Evolutionary conservation across 192 early-diverging fungal species (phyloP).

Genomic region (Backusella parvicylindrica): DNA sequence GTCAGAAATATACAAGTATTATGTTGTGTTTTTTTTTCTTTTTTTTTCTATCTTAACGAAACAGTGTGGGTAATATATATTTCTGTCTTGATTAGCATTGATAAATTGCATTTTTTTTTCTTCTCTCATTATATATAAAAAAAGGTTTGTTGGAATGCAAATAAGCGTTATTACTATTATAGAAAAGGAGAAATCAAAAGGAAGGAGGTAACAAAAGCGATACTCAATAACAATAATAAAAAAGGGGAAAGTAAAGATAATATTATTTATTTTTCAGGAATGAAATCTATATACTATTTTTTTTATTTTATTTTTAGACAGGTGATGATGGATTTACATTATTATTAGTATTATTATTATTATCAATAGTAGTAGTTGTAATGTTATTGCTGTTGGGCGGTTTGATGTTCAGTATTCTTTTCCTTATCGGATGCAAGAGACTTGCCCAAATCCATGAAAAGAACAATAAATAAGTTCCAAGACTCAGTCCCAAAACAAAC

Average conservation of each 20-base stretch:
- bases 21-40: too few species aligned
- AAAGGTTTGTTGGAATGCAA: neutral
- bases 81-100: neutral
- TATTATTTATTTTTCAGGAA: neutral
- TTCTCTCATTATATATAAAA: too few species aligned
- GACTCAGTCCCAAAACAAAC: neutral
- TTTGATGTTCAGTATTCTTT: neutral
- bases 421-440: conserved; percentile 13
- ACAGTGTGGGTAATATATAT: neutral
- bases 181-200: neutral
- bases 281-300: neutral
- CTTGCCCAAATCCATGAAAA: conserved; percentile 27
- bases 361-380: neutral
- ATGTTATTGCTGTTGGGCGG: too few species aligned
- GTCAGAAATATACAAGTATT: neutral
- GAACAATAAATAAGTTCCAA: conserved; percentile 24
- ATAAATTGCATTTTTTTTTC: neutral
- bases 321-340: neutral
- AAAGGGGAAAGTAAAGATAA: neutral
- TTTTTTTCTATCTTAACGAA: neutral
- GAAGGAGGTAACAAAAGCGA: too few species aligned
- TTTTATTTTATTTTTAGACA: neutral
- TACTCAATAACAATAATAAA: neutral
- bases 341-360: neutral
- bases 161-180: neutral